Conservation (phyloP, 2,329 filamentous ascomycete species). For the Septoria petroselini region DNA sequence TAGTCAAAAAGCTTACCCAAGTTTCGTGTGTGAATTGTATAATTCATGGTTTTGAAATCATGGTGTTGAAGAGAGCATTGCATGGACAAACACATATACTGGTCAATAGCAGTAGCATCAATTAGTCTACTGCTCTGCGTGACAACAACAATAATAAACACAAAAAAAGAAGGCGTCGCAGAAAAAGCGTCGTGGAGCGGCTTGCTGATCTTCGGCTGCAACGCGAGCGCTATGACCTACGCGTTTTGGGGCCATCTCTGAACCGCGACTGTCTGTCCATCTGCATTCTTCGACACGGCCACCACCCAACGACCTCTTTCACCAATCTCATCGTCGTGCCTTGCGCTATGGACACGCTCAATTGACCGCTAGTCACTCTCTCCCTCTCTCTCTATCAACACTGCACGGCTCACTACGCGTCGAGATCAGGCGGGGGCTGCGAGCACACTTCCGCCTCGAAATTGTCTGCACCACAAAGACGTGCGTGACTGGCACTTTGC, state of each 20-base stretch:
- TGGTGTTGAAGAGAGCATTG: not conserved
- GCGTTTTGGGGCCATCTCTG: constrained; percentile 3
- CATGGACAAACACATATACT: not conserved
- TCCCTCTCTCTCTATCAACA: no score
- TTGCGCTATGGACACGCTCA: constrained; percentile 16
- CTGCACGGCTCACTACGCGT: constrained; percentile 15
- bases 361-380: constrained; percentile 16
- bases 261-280: constrained; percentile 7
- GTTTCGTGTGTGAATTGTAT: not conserved
- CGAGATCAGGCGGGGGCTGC: constrained; percentile 18
- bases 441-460: constrained; percentile 18
- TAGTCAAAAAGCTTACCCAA: constrained; percentile 3
- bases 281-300: constrained; percentile 17
- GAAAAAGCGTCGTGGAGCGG: not conserved
- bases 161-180: not conserved
- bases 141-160: not conserved
- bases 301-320: not conserved
- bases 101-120: no score
- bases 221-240: constrained; percentile 12
- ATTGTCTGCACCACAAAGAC: constrained; percentile 17
- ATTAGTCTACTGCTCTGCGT: no score
- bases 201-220: constrained; percentile 6
- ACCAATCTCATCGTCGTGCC: not conserved
- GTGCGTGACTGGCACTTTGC: constrained; percentile 15
- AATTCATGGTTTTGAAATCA: no score